Conservation (phyloP, 768 basidiomycete genomes). For the Mycena amicta region DNA sequence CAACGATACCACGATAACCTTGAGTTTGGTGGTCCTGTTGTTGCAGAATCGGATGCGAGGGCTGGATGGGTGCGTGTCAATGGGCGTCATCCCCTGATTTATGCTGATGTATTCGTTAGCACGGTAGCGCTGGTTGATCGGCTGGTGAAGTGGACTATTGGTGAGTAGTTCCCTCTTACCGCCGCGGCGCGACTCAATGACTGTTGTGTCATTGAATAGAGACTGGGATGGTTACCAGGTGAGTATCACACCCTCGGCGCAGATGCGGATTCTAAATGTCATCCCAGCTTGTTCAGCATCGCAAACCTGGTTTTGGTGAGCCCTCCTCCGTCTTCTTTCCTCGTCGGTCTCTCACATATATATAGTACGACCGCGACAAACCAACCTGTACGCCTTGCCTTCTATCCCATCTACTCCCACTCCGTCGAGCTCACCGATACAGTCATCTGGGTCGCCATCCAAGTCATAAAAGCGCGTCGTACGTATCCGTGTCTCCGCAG, state of each 20-base stretch:
- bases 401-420: neutral
- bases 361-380: neutral
- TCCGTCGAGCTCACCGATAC: neutral
- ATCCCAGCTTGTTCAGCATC: neutral
- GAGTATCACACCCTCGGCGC: neutral
- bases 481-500: neutral
- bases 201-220: neutral
- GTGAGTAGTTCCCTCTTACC: neutral
- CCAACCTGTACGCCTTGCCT: neutral
- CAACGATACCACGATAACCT: neutral
- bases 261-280: neutral
- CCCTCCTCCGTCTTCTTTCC: neutral
- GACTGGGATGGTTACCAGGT: conserved; percentile 3
- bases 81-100: no score
- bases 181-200: neutral
- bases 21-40: neutral
- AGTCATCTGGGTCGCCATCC: neutral
- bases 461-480: neutral
- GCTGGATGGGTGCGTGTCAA: no score
- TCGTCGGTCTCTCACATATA: neutral
- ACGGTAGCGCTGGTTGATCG: conserved; percentile 5
- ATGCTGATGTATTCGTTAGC: no score
- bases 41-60: neutral
- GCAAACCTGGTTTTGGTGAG: neutral
- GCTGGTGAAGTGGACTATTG: conserved; percentile 9